Evolutionary conservation across 148 eudicot species (phyloP), one percentile per base, ranked within the genome.

Genomic region (Fagopyrum esculentum): DNA sequence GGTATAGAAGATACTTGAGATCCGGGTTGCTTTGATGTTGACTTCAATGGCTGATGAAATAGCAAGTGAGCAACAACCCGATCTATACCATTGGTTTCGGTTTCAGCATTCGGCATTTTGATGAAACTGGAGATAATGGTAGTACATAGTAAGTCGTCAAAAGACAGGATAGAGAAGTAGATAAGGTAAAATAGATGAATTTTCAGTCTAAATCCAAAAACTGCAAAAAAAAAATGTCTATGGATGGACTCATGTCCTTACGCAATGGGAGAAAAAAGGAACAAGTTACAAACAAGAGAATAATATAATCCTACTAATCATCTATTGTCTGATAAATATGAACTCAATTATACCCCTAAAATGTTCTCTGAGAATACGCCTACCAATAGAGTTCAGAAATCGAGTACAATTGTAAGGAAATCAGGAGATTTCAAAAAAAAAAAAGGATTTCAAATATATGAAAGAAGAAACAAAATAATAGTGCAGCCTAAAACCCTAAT

Each of bases 1-100:
- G 85, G 78, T 57, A 73, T 63, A 19, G 93, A 85, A 4, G 86
- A 86, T 40, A 82, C 91, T 48, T 90, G 90, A 26, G 83, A 79
- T 76, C 79, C 83, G 45, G 81, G 66, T 63, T 75, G 85, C 77
- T 85, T 91, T 63, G 72, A 78, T 30, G 88, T 68, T 9, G 73
- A 77, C 71, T 88, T 88, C 15, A 75, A 55, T 44, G 90, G 89
- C 79, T 84, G 85, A 73, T 88, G 92, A 85, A 92, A 92, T 47
- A 92, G 87, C 79, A 92, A 80, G 84, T 88, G 92, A 56, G 97
- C 97, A 47, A 88, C 88, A 35, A 84, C 81, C 49, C 97, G 90
- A 77, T 92, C 97, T 78, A 92, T 88, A 50, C 83, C 85, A 79
- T 92, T 92, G 54, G 94, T 92, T 76, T 84, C 80, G 4, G 92